Evolutionary conservation across 169 alveolate species (phyloP).

Genomic region (Cryptosporidium canis): DNA sequence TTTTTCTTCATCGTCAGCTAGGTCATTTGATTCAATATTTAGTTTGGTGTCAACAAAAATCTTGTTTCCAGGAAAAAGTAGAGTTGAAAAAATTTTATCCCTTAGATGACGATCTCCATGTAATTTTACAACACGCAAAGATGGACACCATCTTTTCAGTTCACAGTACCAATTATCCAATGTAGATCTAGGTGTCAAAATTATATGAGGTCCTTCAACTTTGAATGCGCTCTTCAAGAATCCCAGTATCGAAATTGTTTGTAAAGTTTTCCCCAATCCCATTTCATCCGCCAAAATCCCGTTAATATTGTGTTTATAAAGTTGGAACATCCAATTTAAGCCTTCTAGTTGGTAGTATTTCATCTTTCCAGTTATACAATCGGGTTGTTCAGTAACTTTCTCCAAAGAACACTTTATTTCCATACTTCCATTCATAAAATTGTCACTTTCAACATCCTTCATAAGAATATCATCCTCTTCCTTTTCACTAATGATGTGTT

Average conservation of each 20-base stretch:
- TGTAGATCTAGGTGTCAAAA: slow-evolving; percentile 84
- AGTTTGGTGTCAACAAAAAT: background rate
- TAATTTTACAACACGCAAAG: slow-evolving; percentile 81
- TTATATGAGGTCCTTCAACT: slow-evolving; percentile 81
- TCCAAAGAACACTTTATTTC: slow-evolving; percentile 17
- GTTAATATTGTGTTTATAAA: slow-evolving; percentile 84
- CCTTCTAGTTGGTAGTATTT: slow-evolving; percentile 87
- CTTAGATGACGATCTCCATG: slow-evolving; percentile 88
- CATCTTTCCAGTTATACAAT: slow-evolving; percentile 81
- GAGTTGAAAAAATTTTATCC: slow-evolving; percentile 80
- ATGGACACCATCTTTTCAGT: slow-evolving; percentile 88
- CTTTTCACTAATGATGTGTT: slow-evolving; percentile 62
- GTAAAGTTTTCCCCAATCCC: slow-evolving; percentile 92
- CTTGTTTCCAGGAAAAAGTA: slow-evolving; percentile 77
- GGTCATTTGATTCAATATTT: background rate
- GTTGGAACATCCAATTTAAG: slow-evolving; percentile 86
- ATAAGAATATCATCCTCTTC: slow-evolving; percentile 65
- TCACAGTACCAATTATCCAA: slow-evolving; percentile 87
- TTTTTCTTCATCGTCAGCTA: slow-evolving; percentile 6
- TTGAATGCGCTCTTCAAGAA: slow-evolving; percentile 69
- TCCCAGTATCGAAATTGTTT: slow-evolving; percentile 86
- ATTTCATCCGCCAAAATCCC: slow-evolving; percentile 93
- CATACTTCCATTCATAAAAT: background rate
- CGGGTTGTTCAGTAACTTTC: slow-evolving; percentile 57
- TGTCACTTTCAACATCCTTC: slow-evolving; percentile 48